Conservation (phyloP, 2,329 filamentous ascomycete genomes). For the Pseudocercospora fijiensis region DNA sequence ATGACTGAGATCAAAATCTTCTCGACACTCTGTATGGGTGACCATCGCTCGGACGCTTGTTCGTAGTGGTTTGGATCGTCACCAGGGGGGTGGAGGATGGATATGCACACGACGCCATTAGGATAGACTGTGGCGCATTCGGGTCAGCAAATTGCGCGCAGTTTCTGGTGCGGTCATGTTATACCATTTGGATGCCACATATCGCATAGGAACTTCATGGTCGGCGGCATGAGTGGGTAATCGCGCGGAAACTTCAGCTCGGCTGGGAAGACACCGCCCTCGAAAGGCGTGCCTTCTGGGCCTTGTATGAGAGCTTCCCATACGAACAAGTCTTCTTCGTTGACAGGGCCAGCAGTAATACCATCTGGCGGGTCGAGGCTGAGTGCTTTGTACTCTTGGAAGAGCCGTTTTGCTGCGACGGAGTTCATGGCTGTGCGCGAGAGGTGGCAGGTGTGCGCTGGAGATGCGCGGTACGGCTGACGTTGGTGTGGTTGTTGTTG, state of each 20-base stretch:
- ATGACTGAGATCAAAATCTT: slow-evolving; percentile 97
- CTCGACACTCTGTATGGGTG: slow-evolving; percentile 93
- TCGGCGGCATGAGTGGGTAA: slow-evolving; percentile 93
- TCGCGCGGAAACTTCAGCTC: slow-evolving; percentile 94
- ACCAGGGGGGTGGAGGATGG: slow-evolving; percentile 93
- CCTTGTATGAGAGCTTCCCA: slow-evolving; percentile 98
- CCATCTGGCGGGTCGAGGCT: slow-evolving; percentile 95
- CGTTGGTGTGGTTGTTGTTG: not conserved
- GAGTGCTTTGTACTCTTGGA: slow-evolving; percentile 93
- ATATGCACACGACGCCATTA: slow-evolving; percentile 91
- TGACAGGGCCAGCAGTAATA: slow-evolving; percentile 90
- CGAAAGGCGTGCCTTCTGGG: slow-evolving; percentile 91
- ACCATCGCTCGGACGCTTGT: slow-evolving; percentile 92
- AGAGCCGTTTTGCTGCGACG: slow-evolving; percentile 71
- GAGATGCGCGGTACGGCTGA: not conserved
- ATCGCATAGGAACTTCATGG: slow-evolving; percentile 91
- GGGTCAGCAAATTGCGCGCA: not conserved
- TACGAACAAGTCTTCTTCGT: slow-evolving; percentile 89
- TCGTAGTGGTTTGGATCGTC: slow-evolving; percentile 99
- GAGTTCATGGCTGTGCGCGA: slow-evolving; percentile 33
- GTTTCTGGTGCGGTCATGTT: slow-evolving; percentile 22
- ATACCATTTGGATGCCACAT: slow-evolving; percentile 96
- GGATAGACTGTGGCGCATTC: slow-evolving; percentile 67
- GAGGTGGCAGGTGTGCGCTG: not conserved
- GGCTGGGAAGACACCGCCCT: slow-evolving; percentile 91